Percentiles rank a stretch among this genome's conserved stretches.
These are phyloP conservation scores for Aspergillus hortae DNA, from an alignment of 2,329 filamentous ascomycete genomes.

Conservation along the genomic window DNA sequence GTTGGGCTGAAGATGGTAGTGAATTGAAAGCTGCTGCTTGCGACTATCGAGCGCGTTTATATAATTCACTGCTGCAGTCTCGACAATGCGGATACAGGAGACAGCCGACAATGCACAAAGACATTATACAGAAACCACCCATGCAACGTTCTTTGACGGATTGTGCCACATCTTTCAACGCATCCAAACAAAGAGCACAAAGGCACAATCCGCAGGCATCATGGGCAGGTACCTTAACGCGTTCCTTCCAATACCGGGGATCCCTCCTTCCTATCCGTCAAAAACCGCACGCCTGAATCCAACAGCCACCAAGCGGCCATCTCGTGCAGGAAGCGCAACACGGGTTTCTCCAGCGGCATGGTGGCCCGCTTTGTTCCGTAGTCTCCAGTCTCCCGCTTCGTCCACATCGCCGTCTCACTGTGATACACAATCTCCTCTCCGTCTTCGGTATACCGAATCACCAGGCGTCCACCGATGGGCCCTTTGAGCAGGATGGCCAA, in stretches of 20 bases:
- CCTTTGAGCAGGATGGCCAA: constrained; percentile 25
- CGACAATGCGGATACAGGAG: too few species aligned
- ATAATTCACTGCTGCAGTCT: too few species aligned
- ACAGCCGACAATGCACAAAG: not conserved
- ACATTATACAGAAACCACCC: not conserved
- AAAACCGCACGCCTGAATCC: constrained; percentile 30
- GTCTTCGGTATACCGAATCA: constrained; percentile 19
- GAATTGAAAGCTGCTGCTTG: too few species aligned
- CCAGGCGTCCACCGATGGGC: constrained; percentile 21
- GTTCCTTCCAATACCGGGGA: not conserved
- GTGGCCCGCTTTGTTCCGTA: not conserved
- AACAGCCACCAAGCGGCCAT: constrained; percentile 35
- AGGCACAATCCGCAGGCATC: not conserved
- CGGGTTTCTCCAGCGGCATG: constrained; percentile 29
- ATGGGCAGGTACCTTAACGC: not conserved
- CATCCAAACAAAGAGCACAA: not conserved
- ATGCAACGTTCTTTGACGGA: too few species aligned
- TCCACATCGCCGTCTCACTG: constrained; percentile 33
- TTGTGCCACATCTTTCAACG: too few species aligned
- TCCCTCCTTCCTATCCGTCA: constrained; percentile 20
- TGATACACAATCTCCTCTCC: constrained; percentile 18
- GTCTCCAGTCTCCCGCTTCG: constrained; percentile 9
- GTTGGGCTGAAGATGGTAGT: too few species aligned
- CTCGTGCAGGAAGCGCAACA: constrained; percentile 31
- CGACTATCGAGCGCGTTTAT: too few species aligned